These are phyloP conservation scores for Dictyostelium firmibasis DNA, from an alignment of 78 protist species.

Conservation along the genomic window DNA sequence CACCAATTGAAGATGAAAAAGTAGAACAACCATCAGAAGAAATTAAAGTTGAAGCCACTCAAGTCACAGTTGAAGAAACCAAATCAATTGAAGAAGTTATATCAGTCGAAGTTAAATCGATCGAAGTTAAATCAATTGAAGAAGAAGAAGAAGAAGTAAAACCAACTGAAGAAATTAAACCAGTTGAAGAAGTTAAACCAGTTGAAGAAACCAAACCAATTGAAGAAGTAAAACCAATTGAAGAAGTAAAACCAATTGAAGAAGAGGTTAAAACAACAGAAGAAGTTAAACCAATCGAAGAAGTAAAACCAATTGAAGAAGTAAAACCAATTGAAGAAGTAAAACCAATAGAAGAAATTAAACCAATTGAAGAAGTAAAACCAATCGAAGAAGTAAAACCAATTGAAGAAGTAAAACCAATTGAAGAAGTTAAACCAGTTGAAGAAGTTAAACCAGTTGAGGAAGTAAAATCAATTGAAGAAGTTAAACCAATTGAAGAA, in stretches of 20 bases:
- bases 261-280: not conserved
- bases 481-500: not conserved
- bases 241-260: not conserved
- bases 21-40: not conserved
- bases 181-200: not conserved
- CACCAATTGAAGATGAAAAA: not conserved
- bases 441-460: not conserved
- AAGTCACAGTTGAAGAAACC: not conserved
- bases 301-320: not conserved
- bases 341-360: not conserved
- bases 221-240: not conserved
- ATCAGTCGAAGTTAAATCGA: slow-evolving; percentile 4
- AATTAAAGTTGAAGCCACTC: not conserved
- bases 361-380: not conserved
- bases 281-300: not conserved
- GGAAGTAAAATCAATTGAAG: not conserved
- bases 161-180: not conserved
- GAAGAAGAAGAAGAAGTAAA: not conserved
- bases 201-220: not conserved
- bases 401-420: not conserved
- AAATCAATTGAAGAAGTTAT: not conserved
- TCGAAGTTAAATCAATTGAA: not conserved
- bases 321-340: not conserved
- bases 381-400: not conserved
- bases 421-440: slow-evolving; percentile 5